Percentiles rank a stretch among this genome's conserved stretches.
These are phyloP conservation scores for Dactylellina haptotyla DNA, from an alignment of 2,329 filamentous ascomycete genomes.

Conservation along the genomic window DNA sequence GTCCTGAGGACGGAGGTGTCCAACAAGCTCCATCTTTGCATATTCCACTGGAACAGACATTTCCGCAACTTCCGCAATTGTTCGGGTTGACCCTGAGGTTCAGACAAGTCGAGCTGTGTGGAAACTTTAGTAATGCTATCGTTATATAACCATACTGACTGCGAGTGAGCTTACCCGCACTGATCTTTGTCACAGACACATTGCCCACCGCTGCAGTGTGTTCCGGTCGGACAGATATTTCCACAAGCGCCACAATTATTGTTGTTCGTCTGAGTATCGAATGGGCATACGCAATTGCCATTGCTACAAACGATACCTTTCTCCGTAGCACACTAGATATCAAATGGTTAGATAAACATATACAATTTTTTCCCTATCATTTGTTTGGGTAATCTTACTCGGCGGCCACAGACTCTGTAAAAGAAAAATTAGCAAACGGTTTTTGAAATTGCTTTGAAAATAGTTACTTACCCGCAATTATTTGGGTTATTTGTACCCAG, in stretches of 20 bases:
- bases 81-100: conserved; percentile 34
- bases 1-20: not conserved
- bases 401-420: conserved; percentile 13
- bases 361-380: not conserved
- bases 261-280: conserved; percentile 22
- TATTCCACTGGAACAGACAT: conserved; percentile 31
- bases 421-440: not conserved
- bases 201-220: conserved; percentile 27
- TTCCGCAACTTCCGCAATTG: conserved; percentile 53
- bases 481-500: conserved; percentile 16
- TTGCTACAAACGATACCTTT: conserved; percentile 13
- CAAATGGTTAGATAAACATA: not conserved
- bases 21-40: conserved; percentile 26
- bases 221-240: conserved; percentile 34
- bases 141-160: not conserved
- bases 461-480: conserved; percentile 13
- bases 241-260: conserved; percentile 54
- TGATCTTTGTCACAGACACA: conserved; percentile 44
- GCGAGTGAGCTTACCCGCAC: conserved; percentile 33
- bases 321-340: conserved; percentile 12
- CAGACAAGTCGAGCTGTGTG: conserved; percentile 26
- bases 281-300: conserved; percentile 15
- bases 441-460: not conserved
- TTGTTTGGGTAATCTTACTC: not conserved
- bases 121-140: not conserved